Conservation (phyloP, 1,139 yeast species). For the Zygosaccharomyces sapae region DNA sequence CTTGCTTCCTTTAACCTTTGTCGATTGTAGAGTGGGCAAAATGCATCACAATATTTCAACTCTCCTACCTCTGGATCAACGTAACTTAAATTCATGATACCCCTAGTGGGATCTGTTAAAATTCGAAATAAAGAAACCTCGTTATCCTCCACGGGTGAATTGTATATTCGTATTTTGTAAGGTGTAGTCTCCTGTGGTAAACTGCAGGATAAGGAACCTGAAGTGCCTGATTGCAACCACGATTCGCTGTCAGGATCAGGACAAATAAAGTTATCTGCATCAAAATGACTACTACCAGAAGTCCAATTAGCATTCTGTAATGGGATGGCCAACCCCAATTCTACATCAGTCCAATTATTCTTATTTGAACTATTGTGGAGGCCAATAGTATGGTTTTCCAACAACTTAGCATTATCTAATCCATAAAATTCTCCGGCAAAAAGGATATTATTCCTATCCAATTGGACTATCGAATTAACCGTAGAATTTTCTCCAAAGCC, state of each 20-base stretch:
- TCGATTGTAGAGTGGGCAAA: slow-evolving; percentile 61
- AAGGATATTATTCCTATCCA: slow-evolving; percentile 49
- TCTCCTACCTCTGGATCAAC: slow-evolving; percentile 65
- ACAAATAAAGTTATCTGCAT: slow-evolving; percentile 53
- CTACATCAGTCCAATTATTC: slow-evolving; percentile 30
- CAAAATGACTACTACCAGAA: slow-evolving; percentile 39
- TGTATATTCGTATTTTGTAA: slow-evolving; percentile 67
- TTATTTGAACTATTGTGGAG: slow-evolving; percentile 27
- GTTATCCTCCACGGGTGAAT: slow-evolving; percentile 48
- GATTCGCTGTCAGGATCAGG: slow-evolving; percentile 44
- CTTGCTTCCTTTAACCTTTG: slow-evolving; percentile 28
- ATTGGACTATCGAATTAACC: slow-evolving; percentile 61
- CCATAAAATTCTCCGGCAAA: slow-evolving; percentile 77
- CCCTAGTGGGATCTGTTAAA: slow-evolving; percentile 71
- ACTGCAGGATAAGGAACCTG: slow-evolving; percentile 64
- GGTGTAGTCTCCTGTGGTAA: slow-evolving; percentile 61
- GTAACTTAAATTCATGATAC: slow-evolving; percentile 89
- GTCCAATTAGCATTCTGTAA: slow-evolving; percentile 60
- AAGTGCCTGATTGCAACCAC: slow-evolving; percentile 56
- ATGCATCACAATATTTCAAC: slow-evolving; percentile 69
- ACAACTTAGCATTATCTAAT: slow-evolving; percentile 52
- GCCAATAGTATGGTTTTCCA: slow-evolving; percentile 34
- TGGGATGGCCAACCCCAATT: slow-evolving; percentile 65
- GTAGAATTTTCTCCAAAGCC: slow-evolving; percentile 66
- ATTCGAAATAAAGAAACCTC: slow-evolving; percentile 64